Evolutionary conservation across 106 monocot species (phyloP).

Genomic region (Triglochin maritima): DNA sequence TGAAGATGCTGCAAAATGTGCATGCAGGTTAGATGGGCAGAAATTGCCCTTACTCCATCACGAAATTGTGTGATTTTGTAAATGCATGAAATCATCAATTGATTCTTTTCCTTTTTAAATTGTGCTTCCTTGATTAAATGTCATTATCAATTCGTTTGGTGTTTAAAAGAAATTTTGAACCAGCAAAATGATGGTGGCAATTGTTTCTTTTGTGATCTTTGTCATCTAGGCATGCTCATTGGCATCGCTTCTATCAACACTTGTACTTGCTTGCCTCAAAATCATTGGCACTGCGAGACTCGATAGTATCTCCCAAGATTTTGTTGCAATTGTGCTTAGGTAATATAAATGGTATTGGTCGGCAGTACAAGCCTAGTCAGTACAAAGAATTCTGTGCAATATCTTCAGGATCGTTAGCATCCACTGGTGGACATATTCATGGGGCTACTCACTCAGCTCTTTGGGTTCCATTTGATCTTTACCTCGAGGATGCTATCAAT

Average conservation of each 20-base stretch:
- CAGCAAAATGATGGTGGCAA: too few relatives aligned
- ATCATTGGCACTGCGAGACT: constrained; percentile 46
- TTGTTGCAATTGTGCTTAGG: constrained; percentile 30
- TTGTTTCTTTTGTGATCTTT: too few relatives aligned
- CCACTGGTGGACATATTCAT: constrained; percentile 33
- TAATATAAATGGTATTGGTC: constrained; percentile 10
- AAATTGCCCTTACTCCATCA: too few relatives aligned
- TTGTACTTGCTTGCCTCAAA: constrained; percentile 47
- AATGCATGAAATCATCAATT: too few relatives aligned
- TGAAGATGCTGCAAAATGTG: too few relatives aligned
- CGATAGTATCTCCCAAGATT: constrained; percentile 28
- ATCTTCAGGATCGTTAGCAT: constrained; percentile 24
- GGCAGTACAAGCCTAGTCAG: constrained; percentile 20
- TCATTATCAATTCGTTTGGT: too few relatives aligned
- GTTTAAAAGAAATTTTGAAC: too few relatives aligned
- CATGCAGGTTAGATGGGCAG: too few relatives aligned
- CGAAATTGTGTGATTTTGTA: too few relatives aligned
- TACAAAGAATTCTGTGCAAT: constrained; percentile 18
- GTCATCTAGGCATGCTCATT: too few relatives aligned
- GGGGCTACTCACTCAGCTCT: constrained; percentile 40
- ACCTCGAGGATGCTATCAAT: constrained; percentile 82
- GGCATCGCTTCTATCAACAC: background rate
- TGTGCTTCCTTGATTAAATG: too few relatives aligned
- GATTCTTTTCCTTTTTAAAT: too few relatives aligned
- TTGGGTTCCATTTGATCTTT: constrained; percentile 88